Percentiles rank a stretch among this genome's conserved stretches.
Evolutionary conservation across 257 asterid species (phyloP).

Genomic region (Solanum appendiculatum): DNA sequence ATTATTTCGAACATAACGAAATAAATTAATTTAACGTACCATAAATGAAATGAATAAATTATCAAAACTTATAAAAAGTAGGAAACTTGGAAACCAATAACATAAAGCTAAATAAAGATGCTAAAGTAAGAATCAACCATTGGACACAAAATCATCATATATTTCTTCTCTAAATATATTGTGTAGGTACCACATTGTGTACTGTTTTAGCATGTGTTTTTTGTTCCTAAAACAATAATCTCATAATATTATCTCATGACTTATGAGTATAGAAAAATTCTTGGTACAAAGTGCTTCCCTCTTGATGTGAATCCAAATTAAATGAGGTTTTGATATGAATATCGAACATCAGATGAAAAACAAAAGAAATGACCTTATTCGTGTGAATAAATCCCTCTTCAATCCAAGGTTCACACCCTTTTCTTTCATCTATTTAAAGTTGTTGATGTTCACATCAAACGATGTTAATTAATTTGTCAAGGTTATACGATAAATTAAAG

Average conservation of each 20-base stretch:
- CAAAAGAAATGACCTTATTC: neutral
- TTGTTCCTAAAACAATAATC: neutral
- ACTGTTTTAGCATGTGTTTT: neutral
- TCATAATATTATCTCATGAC: neutral
- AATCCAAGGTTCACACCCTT: neutral
- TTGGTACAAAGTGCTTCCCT: neutral
- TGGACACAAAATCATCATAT: neutral
- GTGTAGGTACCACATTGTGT: neutral
- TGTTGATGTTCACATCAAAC: neutral
- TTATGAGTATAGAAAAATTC: neutral
- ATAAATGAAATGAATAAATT: neutral
- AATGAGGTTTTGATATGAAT: neutral
- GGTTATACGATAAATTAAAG: neutral
- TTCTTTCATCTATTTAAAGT: neutral
- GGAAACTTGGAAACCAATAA: neutral
- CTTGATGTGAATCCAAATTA: neutral
- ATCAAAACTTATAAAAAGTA: neutral
- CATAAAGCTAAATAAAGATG: neutral
- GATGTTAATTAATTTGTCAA: neutral
- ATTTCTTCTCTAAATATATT: neutral
- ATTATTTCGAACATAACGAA: neutral
- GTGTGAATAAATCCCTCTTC: neutral
- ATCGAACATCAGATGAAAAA: neutral
- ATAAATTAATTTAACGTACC: neutral
- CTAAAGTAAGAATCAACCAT: neutral